Evolutionary conservation across 495 filamentous ascomycete genomes (phyloP).

Genomic region (Elaphomyces granulatus): DNA sequence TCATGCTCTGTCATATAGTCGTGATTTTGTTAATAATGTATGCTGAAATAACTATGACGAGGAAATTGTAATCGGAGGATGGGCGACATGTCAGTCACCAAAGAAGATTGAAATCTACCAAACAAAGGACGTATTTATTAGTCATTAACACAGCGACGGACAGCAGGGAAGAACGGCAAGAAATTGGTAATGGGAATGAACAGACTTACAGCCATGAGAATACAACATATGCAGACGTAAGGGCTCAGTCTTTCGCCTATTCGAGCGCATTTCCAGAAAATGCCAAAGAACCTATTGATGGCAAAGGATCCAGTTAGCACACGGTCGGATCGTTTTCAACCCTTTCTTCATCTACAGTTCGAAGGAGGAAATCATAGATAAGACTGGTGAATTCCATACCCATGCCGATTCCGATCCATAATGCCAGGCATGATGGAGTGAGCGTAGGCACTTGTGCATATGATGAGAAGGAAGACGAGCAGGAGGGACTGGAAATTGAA

Average conservation of each 20-base stretch:
- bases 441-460: constrained; percentile 88
- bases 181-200: not conserved
- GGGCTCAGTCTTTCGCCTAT: constrained; percentile 90
- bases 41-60: too few relatives aligned
- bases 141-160: not conserved
- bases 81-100: constrained; percentile 22
- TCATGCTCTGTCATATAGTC: too few relatives aligned
- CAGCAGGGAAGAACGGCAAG: too few relatives aligned
- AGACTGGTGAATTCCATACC: constrained; percentile 36
- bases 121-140: not conserved
- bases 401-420: constrained; percentile 86
- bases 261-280: constrained; percentile 94
- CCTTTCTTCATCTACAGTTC: too few relatives aligned
- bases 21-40: too few relatives aligned
- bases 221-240: constrained; percentile 89
- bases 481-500: constrained; percentile 97
- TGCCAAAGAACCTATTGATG: constrained; percentile 72
- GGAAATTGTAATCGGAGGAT: too few relatives aligned
- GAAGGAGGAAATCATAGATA: too few relatives aligned
- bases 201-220: constrained; percentile 85
- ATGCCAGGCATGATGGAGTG: constrained; percentile 83
- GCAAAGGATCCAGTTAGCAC: too few relatives aligned
- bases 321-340: too few relatives aligned
- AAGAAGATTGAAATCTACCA: constrained; percentile 31
- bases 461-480: constrained; percentile 82